Percentiles rank a stretch among this genome's conserved stretches.
Evolutionary conservation across 495 filamentous ascomycete species (phyloP).

Genomic region (Xylaria telfairii): DNA sequence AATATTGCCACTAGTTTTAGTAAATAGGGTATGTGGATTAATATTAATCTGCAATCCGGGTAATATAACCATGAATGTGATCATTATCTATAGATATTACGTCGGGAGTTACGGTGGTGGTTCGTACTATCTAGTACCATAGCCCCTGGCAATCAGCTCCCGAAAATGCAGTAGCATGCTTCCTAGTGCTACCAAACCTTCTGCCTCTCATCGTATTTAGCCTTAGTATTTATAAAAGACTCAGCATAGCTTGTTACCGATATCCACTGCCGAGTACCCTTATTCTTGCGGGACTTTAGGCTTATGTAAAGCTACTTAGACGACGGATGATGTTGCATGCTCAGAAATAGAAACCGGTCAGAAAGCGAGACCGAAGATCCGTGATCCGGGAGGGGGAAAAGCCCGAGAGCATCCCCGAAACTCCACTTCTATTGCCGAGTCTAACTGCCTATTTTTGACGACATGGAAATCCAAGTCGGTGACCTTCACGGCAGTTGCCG

Average conservation of each 20-base stretch:
- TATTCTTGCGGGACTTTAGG: not conserved
- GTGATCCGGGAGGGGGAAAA: not conserved
- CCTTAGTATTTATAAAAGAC: not conserved
- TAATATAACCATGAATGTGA: not conserved
- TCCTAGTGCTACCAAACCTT: not conserved
- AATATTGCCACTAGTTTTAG: not conserved
- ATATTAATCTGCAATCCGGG: not conserved
- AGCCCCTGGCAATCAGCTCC: not conserved
- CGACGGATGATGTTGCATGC: not conserved
- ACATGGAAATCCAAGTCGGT: not conserved
- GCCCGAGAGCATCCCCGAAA: not conserved
- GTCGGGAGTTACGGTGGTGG: not conserved
- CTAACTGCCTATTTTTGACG: slow-evolving; percentile 2
- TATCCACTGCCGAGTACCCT: not conserved
- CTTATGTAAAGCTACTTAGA: not conserved
- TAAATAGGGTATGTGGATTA: not conserved
- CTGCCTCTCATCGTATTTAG: not conserved
- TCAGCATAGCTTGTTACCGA: not conserved
- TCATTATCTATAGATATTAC: not conserved
- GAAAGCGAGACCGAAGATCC: not conserved
- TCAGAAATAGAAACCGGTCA: too few relatives aligned
- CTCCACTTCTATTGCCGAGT: slow-evolving; percentile 6
- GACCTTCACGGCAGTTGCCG: not conserved
- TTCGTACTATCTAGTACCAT: not conserved
- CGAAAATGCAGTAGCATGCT: not conserved